Evolutionary conservation across 2,329 filamentous ascomycete species (phyloP).

Genomic region (Aspergillus fijiensis): DNA sequence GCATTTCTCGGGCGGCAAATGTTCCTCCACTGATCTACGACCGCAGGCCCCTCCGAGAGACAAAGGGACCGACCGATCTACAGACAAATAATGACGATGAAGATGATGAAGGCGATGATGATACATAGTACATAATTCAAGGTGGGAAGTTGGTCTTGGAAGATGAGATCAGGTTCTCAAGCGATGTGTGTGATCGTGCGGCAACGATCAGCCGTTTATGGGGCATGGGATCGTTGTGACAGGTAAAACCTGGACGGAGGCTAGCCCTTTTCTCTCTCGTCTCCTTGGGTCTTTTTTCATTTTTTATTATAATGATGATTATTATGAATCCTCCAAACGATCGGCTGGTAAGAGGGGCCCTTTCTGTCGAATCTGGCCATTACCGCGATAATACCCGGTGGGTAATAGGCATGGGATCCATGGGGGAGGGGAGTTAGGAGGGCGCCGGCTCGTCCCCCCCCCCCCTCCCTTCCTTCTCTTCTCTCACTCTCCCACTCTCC

Average conservation of each 20-base stretch:
- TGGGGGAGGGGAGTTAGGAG: not conserved
- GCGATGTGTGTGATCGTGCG: constrained; percentile 25
- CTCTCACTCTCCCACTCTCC: not conserved
- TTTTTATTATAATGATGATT: too few species aligned
- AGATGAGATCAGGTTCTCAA: constrained; percentile 30
- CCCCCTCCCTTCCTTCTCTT: not conserved
- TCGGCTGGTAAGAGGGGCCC: not conserved
- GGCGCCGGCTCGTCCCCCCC: constrained; percentile 1
- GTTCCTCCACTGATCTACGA: not conserved
- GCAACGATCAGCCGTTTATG: constrained; percentile 41
- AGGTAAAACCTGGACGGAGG: constrained; percentile 25
- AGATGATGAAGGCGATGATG: not conserved
- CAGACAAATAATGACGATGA: not conserved
- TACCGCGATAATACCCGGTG: not conserved
- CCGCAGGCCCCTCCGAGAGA: not conserved
- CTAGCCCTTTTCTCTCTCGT: constrained; percentile 8
- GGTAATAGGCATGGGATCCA: constrained; percentile 4
- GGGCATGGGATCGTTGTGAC: constrained; percentile 35
- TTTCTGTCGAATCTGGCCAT: not conserved
- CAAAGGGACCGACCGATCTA: constrained; percentile 10
- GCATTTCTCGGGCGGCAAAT: not conserved
- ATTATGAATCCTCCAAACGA: not conserved
- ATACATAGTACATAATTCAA: not conserved
- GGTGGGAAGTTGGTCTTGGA: constrained; percentile 6
- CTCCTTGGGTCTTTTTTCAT: not conserved